Evolutionary conservation across 371 early-diverging fungal genomes (phyloP), one percentile per base, ranked within the genome.

Genomic region (Cokeromyces recurvatus): DNA sequence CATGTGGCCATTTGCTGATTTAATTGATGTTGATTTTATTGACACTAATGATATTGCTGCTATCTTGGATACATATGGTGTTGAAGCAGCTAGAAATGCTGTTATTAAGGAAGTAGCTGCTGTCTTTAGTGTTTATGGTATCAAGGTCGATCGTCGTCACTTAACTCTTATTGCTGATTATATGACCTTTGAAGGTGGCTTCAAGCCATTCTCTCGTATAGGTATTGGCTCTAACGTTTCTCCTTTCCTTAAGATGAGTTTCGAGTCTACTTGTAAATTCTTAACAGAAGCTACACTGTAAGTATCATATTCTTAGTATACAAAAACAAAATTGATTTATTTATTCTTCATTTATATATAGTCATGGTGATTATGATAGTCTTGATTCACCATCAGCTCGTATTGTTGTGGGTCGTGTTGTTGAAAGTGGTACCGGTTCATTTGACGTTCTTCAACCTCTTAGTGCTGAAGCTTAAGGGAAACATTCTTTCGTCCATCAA

Each of bases 131-230:
- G 97, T 91, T 1, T 99, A 99, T 66, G 95, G 98, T 57, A 99
- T 99, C 59, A 79, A 68, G 47, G 95, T 99, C 41, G 94, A 99
- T 72, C 74, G 78, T 31, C 89, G 99, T 25, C 99, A 99, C 69
- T 79, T 99, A 66, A 82, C 90, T 4, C 62, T 99, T 41, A 94
- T 99, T 66, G 97, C 98, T 32, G 99, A 99, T 64, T 99, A 97
- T 71, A 99, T 99, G 99, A 98, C 99, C 0, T 94, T 91, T 62
- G 96, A 95, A 71, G 99, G 99, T 48, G 95, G 91, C 4, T 97
- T 91, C 78, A 95, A 94, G 59, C 91, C 98, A 15, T 96, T 97
- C 79, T 96, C 93, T 77, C 88, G 97, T 38, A 87, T 87, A 53
- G 94, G 95, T 60, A 91, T 98, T 67, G 81, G 79, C 32, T 88